phyloP scores from a whole-genome alignment of 2,329 filamentous ascomycete genomes.

The Arachnomyces sp. region DNA sequence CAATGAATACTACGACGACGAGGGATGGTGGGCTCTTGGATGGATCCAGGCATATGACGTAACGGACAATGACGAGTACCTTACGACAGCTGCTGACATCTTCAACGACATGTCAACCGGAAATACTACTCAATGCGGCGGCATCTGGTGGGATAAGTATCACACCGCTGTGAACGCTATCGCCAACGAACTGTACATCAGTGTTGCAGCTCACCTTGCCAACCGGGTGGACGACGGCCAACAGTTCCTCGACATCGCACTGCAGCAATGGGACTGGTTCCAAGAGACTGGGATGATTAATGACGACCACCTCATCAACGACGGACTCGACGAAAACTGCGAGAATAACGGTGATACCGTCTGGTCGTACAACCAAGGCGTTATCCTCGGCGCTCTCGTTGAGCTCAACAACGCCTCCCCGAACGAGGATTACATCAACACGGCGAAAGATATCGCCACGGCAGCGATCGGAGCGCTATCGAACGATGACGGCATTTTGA shows the following conservation, averaged over 20 bases:
- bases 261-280: slow-evolving; percentile 46
- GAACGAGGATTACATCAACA: slow-evolving; percentile 34
- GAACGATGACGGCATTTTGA: slow-evolving; percentile 42
- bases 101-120: slow-evolving; percentile 39
- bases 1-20: slow-evolving; percentile 45
- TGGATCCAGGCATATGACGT: slow-evolving; percentile 50
- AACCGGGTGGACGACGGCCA: slow-evolving; percentile 36
- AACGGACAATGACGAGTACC: slow-evolving; percentile 37
- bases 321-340: slow-evolving; percentile 45
- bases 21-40: slow-evolving; percentile 46
- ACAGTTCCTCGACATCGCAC: slow-evolving; percentile 40
- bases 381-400: slow-evolving; percentile 50
- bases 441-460: slow-evolving; percentile 43
- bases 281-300: slow-evolving; percentile 40
- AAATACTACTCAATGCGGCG: slow-evolving; percentile 37
- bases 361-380: slow-evolving; percentile 55
- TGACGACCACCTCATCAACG: slow-evolving; percentile 43
- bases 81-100: slow-evolving; percentile 41
- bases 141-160: slow-evolving; percentile 33
- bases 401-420: slow-evolving; percentile 42
- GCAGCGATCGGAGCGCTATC: slow-evolving; percentile 43
- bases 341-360: slow-evolving; percentile 36
- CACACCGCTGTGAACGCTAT: slow-evolving; percentile 46
- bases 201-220: slow-evolving; percentile 47
- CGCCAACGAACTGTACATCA: slow-evolving; percentile 50